Percentiles rank a stretch among this genome's conserved stretches.
Conservation (phyloP, 768 basidiomycete species). For the Boletus rubroflammeus region DNA sequence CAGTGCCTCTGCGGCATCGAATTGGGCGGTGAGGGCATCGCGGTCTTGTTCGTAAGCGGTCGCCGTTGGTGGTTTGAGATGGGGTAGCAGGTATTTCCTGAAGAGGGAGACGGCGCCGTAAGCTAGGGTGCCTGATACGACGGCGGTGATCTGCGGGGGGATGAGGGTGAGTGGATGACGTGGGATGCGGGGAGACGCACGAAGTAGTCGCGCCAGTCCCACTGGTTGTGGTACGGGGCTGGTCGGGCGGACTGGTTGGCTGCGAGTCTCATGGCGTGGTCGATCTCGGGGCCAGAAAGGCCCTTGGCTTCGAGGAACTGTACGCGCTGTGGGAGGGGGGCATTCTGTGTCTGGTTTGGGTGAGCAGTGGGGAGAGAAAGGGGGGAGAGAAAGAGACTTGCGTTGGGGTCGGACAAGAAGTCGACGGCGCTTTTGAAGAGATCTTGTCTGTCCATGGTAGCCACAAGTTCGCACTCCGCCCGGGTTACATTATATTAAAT, state of each 20-base stretch:
- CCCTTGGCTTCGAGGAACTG: conserved; percentile 97
- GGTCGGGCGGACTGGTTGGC: conserved; percentile 32
- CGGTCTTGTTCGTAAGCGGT: conserved; percentile 90
- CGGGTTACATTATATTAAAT: not conserved
- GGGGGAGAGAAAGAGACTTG: conserved; percentile 23
- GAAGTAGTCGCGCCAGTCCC: conserved; percentile 99
- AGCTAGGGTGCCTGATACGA: conserved; percentile 80
- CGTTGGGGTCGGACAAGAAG: conserved; percentile 85
- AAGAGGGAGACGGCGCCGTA: conserved; percentile 81
- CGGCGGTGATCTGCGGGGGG: conserved; percentile 74
- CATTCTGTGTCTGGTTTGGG: conserved; percentile 59
- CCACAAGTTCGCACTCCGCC: conserved; percentile 29
- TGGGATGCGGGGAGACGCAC: conserved; percentile 44
- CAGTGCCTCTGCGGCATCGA: conserved; percentile 81
- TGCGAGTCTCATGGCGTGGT: conserved; percentile 72
- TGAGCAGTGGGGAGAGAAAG: conserved; percentile 8
- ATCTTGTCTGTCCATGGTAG: conserved; percentile 57
- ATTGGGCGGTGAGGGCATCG: conserved; percentile 80
- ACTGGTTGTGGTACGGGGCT: conserved; percentile 44
- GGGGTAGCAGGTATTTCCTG: conserved; percentile 88
- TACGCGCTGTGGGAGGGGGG: conserved; percentile 78
- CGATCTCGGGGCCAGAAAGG: conserved; percentile 77
- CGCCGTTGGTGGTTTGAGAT: conserved; percentile 81
- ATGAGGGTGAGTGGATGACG: conserved; percentile 16
- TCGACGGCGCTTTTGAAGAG: conserved; percentile 77